Evolutionary conservation across 2,329 filamentous ascomycete species (phyloP), one percentile per base, ranked within the genome.

Genomic region (Aspergillus ustus): DNA sequence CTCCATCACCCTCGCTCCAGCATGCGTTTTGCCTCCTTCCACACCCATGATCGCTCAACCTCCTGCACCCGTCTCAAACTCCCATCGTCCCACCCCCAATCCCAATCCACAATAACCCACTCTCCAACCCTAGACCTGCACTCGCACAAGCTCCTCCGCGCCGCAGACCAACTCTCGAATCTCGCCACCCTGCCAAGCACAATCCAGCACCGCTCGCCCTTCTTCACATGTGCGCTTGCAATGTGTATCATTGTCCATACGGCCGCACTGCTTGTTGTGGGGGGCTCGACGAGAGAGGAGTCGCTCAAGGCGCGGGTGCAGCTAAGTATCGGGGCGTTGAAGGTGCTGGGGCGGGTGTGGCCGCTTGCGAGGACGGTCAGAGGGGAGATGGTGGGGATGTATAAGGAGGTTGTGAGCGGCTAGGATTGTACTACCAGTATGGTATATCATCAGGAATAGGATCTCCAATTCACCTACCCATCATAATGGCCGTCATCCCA

Each of bases 211-310:
- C 91, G 94, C 74, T 91, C 86, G 0, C 90, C 91, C 63, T 92
- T 92, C 75, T 91, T 93, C 76, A 89, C 87, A n/a, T 93, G 90
- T 71, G 88, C 89, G 25, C 80, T 93, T 51, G 90, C 89, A 2
- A 81, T 92, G 50, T 89, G 87, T 2, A 89, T 90, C 2, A 88
- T 91, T 64, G 89, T 93, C 2, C 90, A 93, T 68, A 83, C 93
- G 7, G 90, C 88, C 58, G 90, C 89, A 66, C 93, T 90, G 17
- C 86, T 82, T 82, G 19, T 78, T 77, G 68, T 73, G 63, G 7
- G 45, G 85, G 84, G 11, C 53, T 1, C 62, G 59, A 11, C 67
- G 7, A 68, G 65, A 37, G 61, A 68, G 15, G 64, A 67, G 20
- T 66, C 67, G 1, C 63, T 74, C 13, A 73, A 72, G 52, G 69